Evolutionary conservation across 108 stramenopile genomes (phyloP).

Genomic region (Conticribra weissflogii): DNA sequence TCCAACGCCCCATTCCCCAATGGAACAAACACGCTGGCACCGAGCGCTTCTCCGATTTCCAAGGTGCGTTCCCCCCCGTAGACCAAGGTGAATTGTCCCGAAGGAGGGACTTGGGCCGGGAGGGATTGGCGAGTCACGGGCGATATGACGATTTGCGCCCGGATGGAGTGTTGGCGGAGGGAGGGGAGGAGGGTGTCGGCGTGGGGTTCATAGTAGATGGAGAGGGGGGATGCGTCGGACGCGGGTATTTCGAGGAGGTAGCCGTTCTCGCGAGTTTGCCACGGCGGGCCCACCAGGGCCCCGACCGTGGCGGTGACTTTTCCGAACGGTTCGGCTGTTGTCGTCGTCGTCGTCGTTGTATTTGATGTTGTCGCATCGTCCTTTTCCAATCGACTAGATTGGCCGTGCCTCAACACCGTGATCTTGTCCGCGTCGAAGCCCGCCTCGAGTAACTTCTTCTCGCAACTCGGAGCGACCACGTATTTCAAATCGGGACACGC

Average conservation of each 20-base stretch:
- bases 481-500: constrained; percentile 19
- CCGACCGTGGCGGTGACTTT: constrained; percentile 47
- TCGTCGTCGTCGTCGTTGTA: too few species aligned
- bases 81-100: constrained; percentile 41
- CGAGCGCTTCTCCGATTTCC: constrained; percentile 37
- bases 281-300: constrained; percentile 62
- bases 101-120: constrained; percentile 27
- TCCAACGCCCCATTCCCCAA: constrained; percentile 47
- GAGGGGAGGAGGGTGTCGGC: constrained; percentile 38
- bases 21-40: constrained; percentile 33
- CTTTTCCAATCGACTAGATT: constrained; percentile 10
- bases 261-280: constrained; percentile 61
- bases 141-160: constrained; percentile 47
- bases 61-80: constrained; percentile 45
- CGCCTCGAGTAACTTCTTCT: constrained; percentile 23
- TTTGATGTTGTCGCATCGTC: too few species aligned
- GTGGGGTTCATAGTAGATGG: constrained; percentile 62
- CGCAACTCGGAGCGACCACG: constrained; percentile 38
- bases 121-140: constrained; percentile 49
- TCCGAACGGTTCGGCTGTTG: constrained; percentile 11
- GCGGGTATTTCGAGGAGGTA: constrained; percentile 25
- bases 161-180: constrained; percentile 3
- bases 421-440: constrained; percentile 13
- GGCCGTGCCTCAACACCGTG: constrained; percentile 35
- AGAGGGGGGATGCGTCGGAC: background rate